Evolutionary conservation across 495 filamentous ascomycete species (phyloP), one percentile per base, ranked within the genome.

Genomic region (Hypoxylon intermedium): DNA sequence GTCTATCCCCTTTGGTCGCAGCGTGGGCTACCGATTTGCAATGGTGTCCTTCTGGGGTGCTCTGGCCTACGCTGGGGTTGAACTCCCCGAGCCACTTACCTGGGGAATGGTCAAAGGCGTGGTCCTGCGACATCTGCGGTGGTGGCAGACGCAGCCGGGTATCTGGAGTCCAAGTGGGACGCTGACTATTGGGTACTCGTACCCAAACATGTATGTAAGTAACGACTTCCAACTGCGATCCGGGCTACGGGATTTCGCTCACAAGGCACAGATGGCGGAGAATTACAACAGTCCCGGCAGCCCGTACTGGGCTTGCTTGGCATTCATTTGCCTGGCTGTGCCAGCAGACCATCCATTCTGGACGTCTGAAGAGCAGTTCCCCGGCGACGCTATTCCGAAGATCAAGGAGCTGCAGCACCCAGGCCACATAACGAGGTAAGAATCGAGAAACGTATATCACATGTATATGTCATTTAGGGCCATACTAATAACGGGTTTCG

Each of bases 31-130:
- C 72, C 81, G 89, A 26, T 91, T 91, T 69, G 89, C 89, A 23
- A 92, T 92, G 87, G 85, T 85, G 6, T 87, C 83, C 6, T 92
- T 92, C 75, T 93, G 89, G 89, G 87, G 87, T 19, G 86, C 89
- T 6, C 69, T 91, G 23, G 89, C 85, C 2, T 91, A 89, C 63
- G 89, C 89, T 1, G 85, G 85, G 55, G 84, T 91, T 44, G 85
- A 89, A 33, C 79, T 90, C 11, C 87, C 89, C 3, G 78, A 78
- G 0, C 88, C 87, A 0, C 72, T 92, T 38, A 87, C 85, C 13
- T 90, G 87, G 87, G 89, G 89, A 13, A 85, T 91, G 44, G 85
- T 92, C 15, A 89, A 89, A 67, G 89, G 89, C 1, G 78, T 93
- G 7, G 76, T 91, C 18, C 72, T 93, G 26, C 80, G 89, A 20